A percentile compares a stretch with the other conserved stretches of the same genome.
phyloP scores from a whole-genome alignment of 2,329 filamentous ascomycete genomes.

The Colletotrichum navitas region DNA sequence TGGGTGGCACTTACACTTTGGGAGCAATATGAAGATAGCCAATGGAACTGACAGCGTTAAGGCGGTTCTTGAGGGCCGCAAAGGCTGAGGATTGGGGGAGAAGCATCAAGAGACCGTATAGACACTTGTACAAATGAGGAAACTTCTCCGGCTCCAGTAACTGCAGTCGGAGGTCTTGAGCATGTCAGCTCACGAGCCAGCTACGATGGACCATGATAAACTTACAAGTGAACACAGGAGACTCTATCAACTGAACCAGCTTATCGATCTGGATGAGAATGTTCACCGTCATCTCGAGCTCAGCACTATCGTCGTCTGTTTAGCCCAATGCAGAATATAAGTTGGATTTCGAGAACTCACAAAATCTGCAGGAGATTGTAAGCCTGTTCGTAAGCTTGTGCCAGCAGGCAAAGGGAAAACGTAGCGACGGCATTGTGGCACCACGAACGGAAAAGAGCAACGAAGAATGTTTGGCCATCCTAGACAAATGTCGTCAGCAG shows the following conservation, averaged over 20 bases:
- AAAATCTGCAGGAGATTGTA: constrained; percentile 97
- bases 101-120: constrained; percentile 97
- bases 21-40: constrained; percentile 90
- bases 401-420: constrained; percentile 93
- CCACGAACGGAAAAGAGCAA: constrained; percentile 95
- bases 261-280: constrained; percentile 99
- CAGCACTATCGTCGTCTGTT: constrained; percentile 71
- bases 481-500: constrained; percentile 50
- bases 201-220: constrained; percentile 24
- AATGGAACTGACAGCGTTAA: constrained; percentile 97
- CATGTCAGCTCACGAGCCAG: not conserved
- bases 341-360: constrained; percentile 60
- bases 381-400: constrained; percentile 97
- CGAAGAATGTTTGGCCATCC: constrained; percentile 97
- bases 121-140: constrained; percentile 95
- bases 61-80: constrained; percentile 92
- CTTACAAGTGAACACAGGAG: constrained; percentile 96
- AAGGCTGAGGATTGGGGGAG: constrained; percentile 98
- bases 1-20: constrained; percentile 74
- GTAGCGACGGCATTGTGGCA: constrained; percentile 98
- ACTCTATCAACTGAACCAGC: constrained; percentile 94
- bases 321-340: not conserved
- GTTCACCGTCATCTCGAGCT: constrained; percentile 98
- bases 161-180: constrained; percentile 88
- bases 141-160: constrained; percentile 95